Percentiles rank a stretch among this genome's conserved stretches.
Evolutionary conservation across 2,329 filamentous ascomycete species (phyloP).

Genomic region (Ophiostoma quercus): DNA sequence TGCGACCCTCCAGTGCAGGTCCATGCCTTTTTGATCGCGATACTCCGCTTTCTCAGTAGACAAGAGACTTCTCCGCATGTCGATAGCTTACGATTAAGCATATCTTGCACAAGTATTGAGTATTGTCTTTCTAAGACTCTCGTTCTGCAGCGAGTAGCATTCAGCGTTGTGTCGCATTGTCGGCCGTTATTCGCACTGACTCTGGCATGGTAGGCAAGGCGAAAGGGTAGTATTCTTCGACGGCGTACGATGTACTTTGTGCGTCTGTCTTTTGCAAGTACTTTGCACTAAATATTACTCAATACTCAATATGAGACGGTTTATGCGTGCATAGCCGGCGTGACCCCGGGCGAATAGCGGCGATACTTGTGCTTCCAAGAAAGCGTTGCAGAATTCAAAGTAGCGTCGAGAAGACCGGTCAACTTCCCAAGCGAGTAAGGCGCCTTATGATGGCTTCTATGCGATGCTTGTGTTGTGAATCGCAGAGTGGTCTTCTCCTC

Average conservation of each 20-base stretch:
- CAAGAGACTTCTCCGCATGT: neutral
- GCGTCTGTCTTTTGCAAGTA: neutral
- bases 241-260: too few species aligned
- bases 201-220: neutral
- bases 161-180: neutral
- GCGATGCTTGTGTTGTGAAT: too few species aligned
- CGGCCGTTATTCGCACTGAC: conserved; percentile 9
- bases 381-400: neutral
- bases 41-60: neutral
- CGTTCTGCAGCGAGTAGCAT: neutral
- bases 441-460: neutral
- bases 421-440: conserved; percentile 9
- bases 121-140: too few species aligned
- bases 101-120: neutral
- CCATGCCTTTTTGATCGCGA: neutral
- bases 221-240: neutral
- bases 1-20: neutral
- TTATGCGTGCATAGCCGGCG: neutral
- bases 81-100: neutral
- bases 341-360: conserved; percentile 4
- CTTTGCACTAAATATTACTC: neutral
- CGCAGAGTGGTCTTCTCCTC: too few species aligned
- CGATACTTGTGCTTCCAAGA: conserved; percentile 1
- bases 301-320: neutral
- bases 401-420: neutral